Conservation (phyloP, 768 basidiomycete genomes). For the Tulasnella sp. region DNA sequence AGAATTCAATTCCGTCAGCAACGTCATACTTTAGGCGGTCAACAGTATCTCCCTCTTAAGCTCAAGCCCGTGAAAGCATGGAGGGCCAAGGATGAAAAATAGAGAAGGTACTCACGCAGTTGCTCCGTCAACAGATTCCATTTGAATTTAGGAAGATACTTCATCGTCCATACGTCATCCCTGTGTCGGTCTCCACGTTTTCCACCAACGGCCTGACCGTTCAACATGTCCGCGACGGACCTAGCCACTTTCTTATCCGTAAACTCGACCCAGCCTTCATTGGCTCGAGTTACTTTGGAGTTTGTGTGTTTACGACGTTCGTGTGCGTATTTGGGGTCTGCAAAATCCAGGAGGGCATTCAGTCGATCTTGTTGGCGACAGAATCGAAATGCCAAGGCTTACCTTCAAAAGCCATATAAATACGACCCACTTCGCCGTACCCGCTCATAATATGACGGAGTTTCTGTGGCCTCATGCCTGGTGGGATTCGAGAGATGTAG, state of each 20-base stretch:
- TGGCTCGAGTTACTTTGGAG: slow-evolving; percentile 79
- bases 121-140: slow-evolving; percentile 99
- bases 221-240: slow-evolving; percentile 87
- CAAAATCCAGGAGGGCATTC: not conserved
- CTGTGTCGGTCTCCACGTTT: slow-evolving; percentile 86
- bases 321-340: slow-evolving; percentile 84
- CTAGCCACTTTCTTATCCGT: slow-evolving; percentile 87
- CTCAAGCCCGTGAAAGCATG: not conserved
- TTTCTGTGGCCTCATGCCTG: slow-evolving; percentile 95
- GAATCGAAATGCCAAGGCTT: slow-evolving; percentile 24
- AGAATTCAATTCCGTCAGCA: not conserved
- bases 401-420: slow-evolving; percentile 94
- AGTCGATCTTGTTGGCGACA: not conserved
- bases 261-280: slow-evolving; percentile 98
- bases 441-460: slow-evolving; percentile 87
- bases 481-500: slow-evolving; percentile 93
- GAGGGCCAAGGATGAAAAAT: not conserved
- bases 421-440: slow-evolving; percentile 84
- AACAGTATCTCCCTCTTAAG: not conserved
- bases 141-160: slow-evolving; percentile 94
- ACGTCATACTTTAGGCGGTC: not conserved
- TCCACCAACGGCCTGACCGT: slow-evolving; percentile 90
- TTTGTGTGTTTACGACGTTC: slow-evolving; percentile 70
- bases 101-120: slow-evolving; percentile 73
- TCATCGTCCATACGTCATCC: slow-evolving; percentile 99